phyloP scores from a whole-genome alignment of 2,329 filamentous ascomycete genomes.

The Fusarium burgessii region DNA sequence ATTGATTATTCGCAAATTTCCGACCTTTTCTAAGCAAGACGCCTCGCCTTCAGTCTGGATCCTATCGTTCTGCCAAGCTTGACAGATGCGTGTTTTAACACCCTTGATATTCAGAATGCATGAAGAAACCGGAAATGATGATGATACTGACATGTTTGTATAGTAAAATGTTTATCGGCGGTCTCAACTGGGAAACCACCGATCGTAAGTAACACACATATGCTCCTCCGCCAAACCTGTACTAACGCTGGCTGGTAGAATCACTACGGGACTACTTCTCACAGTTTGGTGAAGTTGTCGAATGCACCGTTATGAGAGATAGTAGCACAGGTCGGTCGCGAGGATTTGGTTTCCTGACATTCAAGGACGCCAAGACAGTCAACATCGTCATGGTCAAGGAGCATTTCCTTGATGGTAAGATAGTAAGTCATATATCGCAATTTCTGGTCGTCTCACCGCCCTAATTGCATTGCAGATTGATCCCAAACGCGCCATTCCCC shows the following conservation, averaged over 20 bases:
- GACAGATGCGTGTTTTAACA: slow-evolving; percentile 12
- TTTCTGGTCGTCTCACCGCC: background rate
- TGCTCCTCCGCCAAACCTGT: background rate
- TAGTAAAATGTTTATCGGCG: slow-evolving; percentile 99
- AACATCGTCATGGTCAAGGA: slow-evolving; percentile 99
- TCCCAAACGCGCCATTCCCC: slow-evolving; percentile 94
- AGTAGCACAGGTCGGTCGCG: slow-evolving; percentile 92
- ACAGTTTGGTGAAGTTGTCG: slow-evolving; percentile 95
- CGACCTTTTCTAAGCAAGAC: slow-evolving; percentile 38
- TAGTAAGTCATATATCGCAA: slow-evolving; percentile 71
- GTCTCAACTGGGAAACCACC: slow-evolving; percentile 98
- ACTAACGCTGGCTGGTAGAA: slow-evolving; percentile 67
- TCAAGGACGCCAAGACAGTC: slow-evolving; percentile 96
- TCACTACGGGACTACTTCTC: slow-evolving; percentile 97
- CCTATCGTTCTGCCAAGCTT: slow-evolving; percentile 21
- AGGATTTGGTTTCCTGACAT: slow-evolving; percentile 97
- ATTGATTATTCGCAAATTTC: slow-evolving; percentile 7
- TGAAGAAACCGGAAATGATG: slow-evolving; percentile 2
- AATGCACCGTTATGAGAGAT: slow-evolving; percentile 99
- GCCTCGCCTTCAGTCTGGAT: slow-evolving; percentile 35
- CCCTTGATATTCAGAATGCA: slow-evolving; percentile 15
- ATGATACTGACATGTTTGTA: slow-evolving; percentile 38
- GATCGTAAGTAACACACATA: slow-evolving; percentile 76
- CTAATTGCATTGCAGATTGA: slow-evolving; percentile 77
- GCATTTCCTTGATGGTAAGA: slow-evolving; percentile 97